Conservation (phyloP, 805 yeast species). For the Torulaspora microellipsoides region DNA sequence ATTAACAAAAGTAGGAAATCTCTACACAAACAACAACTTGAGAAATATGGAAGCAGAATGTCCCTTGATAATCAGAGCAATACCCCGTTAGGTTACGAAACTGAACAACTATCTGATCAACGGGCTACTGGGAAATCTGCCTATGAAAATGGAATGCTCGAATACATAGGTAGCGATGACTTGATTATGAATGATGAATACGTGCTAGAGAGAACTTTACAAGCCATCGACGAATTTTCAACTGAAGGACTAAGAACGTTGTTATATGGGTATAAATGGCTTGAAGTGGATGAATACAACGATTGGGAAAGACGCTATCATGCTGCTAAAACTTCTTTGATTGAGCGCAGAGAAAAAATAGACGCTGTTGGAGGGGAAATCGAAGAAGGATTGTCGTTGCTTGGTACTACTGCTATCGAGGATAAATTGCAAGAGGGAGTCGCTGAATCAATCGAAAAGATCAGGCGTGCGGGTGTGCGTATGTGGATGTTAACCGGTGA, state of each 20-base stretch:
- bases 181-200: constrained; percentile 68
- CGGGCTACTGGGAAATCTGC: background rate
- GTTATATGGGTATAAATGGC: constrained; percentile 73
- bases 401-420: constrained; percentile 96
- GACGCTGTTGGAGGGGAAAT: constrained; percentile 68
- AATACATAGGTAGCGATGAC: constrained; percentile 49
- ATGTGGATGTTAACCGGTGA: constrained; percentile 99
- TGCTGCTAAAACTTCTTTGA: constrained; percentile 72
- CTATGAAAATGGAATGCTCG: constrained; percentile 16
- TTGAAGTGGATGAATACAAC: constrained; percentile 53
- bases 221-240: constrained; percentile 90
- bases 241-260: constrained; percentile 92
- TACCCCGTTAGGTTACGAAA: background rate
- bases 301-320: constrained; percentile 65
- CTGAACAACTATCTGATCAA: constrained; percentile 22
- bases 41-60: constrained; percentile 41
- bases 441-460: constrained; percentile 86
- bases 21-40: constrained; percentile 52
- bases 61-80: constrained; percentile 7
- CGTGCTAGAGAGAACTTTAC: constrained; percentile 75
- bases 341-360: constrained; percentile 58
- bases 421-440: constrained; percentile 97
- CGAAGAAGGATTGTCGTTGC: constrained; percentile 61
- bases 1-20: constrained; percentile 52
- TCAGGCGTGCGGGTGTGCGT: constrained; percentile 88